Base-by-base conservation (phyloP, 1,139 yeast genomes). In the Entelexis sorbosivorans region DNA sequence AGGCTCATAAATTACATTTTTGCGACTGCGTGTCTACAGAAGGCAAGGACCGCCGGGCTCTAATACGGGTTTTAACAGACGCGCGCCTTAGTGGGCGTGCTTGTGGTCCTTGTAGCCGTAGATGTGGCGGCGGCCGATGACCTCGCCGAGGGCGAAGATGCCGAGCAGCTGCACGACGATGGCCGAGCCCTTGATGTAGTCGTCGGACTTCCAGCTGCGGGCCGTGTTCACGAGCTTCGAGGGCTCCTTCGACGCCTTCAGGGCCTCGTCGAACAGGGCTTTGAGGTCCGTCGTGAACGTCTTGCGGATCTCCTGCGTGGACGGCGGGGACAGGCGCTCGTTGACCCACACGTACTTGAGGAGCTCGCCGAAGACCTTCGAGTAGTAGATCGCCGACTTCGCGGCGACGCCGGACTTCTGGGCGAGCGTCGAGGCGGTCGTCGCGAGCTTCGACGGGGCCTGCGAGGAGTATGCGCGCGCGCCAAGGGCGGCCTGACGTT, bases 301-400 rank as follows among this genome's bases (percentile, higher is more conserved):
- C 61, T 78, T 73, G 73, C 85, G 82, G 74, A 91, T 77, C 68
- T 88, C 89, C 56, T 79, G 77, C 55, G 75, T 65, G 44, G 88
- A 69, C 64, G 98, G 98, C 60, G 97, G 97, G 58, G 94, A 86
- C 64, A 91, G 75, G 58, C 89, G 94, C 74, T 91, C 98, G 70
- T 84, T 82, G 66, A 82, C 73, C 77, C 88, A 89, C 57, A 91
- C 85, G 68, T 84, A 84, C 73, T 89, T 91, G 56, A 88, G 85
- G 61, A 91, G 71, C 73, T 91, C 96, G 60, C 79, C 86, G 55
- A 80, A 74, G 57, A 91, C 97, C 74, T 89, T 91, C 62, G 85
- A 72, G 88, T 95, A 91, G 82, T 87, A 91, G 49, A 70, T 51
- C 44, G 67, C 58, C 42, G 57, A 42, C 58, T 66, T 63, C 52